Percentiles rank a stretch among this genome's conserved stretches.
These are phyloP conservation scores for Fusarium sp. DNA, from an alignment of 2,329 filamentous ascomycete species.

Conservation along the genomic window DNA sequence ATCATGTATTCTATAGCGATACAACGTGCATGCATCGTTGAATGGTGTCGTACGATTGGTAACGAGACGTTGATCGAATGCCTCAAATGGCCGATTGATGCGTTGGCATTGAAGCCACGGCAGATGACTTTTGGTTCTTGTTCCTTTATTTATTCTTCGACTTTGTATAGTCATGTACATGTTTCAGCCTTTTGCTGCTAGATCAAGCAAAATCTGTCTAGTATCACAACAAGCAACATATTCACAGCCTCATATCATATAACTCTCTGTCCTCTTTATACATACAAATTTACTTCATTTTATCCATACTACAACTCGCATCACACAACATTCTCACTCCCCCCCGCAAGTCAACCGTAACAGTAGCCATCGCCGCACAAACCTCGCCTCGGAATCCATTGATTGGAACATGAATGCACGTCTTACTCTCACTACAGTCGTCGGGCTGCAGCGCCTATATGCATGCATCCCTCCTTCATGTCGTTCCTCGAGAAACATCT, in stretches of 20 bases:
- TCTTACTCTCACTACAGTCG: constrained; percentile 25
- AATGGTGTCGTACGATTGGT: constrained; percentile 44
- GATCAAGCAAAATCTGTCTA: background rate
- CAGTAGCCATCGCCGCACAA: constrained; percentile 3
- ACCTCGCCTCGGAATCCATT: constrained; percentile 34
- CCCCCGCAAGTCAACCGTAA: constrained; percentile 21
- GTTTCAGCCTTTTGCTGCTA: background rate
- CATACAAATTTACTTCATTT: background rate
- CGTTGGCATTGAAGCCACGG: constrained; percentile 40
- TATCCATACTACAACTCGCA: constrained; percentile 13
- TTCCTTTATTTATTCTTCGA: background rate
- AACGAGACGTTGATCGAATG: constrained; percentile 19
- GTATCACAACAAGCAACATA: background rate
- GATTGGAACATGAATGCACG: constrained; percentile 39
- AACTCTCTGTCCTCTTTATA: background rate
- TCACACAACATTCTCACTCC: constrained; percentile 38
- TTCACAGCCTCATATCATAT: background rate
- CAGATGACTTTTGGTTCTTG: background rate
- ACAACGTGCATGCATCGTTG: constrained; percentile 4
- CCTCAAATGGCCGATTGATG: constrained; percentile 41
- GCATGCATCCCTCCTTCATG: constrained; percentile 34
- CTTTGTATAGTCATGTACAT: background rate
- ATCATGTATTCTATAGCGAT: constrained; percentile 12
- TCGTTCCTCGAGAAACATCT: constrained; percentile 18
- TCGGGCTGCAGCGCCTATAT: constrained; percentile 43